Base-by-base conservation (phyloP, 139 green algal species). In the Closterium sp. region DNA sequence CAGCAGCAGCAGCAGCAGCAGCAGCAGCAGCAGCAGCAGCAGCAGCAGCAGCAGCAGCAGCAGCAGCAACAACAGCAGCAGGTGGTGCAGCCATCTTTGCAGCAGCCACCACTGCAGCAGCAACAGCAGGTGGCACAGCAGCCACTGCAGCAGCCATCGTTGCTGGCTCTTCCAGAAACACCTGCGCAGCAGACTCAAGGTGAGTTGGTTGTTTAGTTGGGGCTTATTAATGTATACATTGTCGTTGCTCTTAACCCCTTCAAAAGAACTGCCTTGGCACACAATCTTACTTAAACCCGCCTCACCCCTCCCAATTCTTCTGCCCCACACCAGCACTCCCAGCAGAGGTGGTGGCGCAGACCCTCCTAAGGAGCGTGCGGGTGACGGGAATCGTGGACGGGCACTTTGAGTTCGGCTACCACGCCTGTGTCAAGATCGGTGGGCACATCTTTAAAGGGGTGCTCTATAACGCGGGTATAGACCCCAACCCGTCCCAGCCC, bases 381-480 rank as follows among this genome's bases (percentile, higher is more conserved):
- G n/a, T 92, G n/a, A 92, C 73, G 24, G 90, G 73, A 9, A 38
- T 91, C 6, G 90, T 45, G 34, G 90, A 92, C 34, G 79, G 90
- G 29, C 29, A 62, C 29, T 90, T 91, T 3, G 90, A 92, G 38
- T 89, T 92, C 21, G 90, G 90, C 24, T 92, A 92, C 34, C 90
- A 92, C 86, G 90, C 90, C 28, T 32, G n/a, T 89, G 90, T 92
- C n/a, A 92, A 92, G 31, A 42, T 91, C 24, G 79, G 84, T 27
- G 1, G 79, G 2, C 79, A 92, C 24, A 84, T 90, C 85, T 93
- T 93, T 89, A 93, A 93, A 27, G 91, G 91, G 6, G 86, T 93
- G 31, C 91, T 93, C 22, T 93, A 93, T 89, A 93, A 92, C 32
- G 70, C 86, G 11, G 86, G 91, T 5, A 87, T 93, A 11, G 91